phyloP scores from a whole-genome alignment of 148 eudicot species.

The Fagopyrum homotropicum region DNA sequence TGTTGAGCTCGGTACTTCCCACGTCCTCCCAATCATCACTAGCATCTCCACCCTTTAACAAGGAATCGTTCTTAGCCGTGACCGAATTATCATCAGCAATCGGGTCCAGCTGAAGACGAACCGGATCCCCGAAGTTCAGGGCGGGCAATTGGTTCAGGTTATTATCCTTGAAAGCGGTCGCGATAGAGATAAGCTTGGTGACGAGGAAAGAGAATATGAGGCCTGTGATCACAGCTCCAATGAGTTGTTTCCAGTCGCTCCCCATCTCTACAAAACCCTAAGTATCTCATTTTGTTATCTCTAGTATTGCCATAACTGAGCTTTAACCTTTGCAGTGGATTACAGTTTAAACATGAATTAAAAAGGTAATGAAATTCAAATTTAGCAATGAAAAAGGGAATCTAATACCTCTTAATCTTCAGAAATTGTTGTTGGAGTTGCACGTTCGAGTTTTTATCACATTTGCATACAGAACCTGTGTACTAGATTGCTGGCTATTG shows the following conservation, averaged over 20 bases:
- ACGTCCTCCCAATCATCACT: not conserved
- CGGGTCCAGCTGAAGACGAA: not conserved
- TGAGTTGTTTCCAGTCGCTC: constrained; percentile 54
- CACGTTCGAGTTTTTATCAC: too few species aligned
- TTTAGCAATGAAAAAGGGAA: not conserved
- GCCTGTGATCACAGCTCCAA: constrained; percentile 62
- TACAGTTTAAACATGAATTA: too few species aligned
- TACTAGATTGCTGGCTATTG: too few species aligned
- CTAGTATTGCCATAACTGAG: too few species aligned
- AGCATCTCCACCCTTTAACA: not conserved
- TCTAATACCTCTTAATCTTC: not conserved
- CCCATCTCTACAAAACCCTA: constrained; percentile 17
- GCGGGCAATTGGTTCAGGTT: constrained; percentile 14
- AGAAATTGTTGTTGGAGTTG: not conserved
- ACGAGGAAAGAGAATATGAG: constrained; percentile 65
- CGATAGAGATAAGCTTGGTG: constrained; percentile 76
- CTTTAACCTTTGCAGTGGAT: too few species aligned
- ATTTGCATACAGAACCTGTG: too few species aligned
- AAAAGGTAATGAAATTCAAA: too few species aligned
- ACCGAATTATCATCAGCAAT: constrained; percentile 29
- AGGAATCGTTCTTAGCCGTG: constrained; percentile 23
- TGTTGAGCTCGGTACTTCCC: not conserved
- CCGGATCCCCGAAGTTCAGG: constrained; percentile 6
- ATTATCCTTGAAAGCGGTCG: constrained; percentile 57
- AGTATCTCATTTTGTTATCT: not conserved